Evolutionary conservation across 805 yeast genomes (phyloP), one percentile per base, ranked within the genome.

Genomic region (Ogataea trehaloabstinens): DNA sequence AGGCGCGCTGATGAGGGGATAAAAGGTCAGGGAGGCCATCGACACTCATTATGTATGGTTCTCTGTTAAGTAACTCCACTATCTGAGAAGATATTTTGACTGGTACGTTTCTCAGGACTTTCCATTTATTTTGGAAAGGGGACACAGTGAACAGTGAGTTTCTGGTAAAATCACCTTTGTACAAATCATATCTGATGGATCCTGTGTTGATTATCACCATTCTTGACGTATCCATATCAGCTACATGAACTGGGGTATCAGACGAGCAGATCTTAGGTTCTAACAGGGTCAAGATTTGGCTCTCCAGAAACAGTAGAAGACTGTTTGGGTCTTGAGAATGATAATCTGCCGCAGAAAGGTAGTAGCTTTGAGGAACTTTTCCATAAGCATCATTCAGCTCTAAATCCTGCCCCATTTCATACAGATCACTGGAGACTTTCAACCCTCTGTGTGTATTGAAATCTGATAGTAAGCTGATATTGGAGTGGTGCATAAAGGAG

Each of bases 111-210:
- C 71, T 66, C 11, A 90, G 59, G 35, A 73, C 77, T 22, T 70
- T 74, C 97, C 97, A 91, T 28, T 72, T 72, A 54, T 89, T 88
- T 37, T 76, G 70, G 62, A 88, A 90, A 0, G 98, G 97, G 0
- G 95, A 80, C 1, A 91, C 85, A 31, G 84, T 85, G 55, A 71
- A 91, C 49, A 84, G 84, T 0, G 91, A 71, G 58, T 89, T 95
- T 31, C 66, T 65, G 0, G 95, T 89, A 57, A 82, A 90, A 2
- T 83, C 80, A 0, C 97, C 98, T 55, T 80, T 76, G 64, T 83
- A 84, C 32, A 90, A 63, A 60, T 90, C 96, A 55, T 86, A 91
- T 38, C 97, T 73, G 3, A 90, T 74, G 4, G 95, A 82, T 1
- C 97, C 97, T 0, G 96, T 84, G 58, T 91, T 91, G 43, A 86